phyloP scores from a whole-genome alignment of 768 basidiomycete genomes.

The Phaeotremella fagi region DNA sequence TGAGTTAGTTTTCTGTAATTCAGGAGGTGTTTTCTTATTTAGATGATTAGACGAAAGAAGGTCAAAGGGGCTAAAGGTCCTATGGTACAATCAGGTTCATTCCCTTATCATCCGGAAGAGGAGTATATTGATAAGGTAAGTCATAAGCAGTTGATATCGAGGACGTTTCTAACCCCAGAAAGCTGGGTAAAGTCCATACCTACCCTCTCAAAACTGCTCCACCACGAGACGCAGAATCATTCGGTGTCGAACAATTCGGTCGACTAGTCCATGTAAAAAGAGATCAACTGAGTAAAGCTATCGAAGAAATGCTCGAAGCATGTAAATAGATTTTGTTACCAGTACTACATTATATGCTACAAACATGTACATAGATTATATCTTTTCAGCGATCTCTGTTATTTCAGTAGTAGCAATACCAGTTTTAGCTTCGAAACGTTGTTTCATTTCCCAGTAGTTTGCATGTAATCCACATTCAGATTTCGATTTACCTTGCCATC shows the following conservation, averaged over 20 bases:
- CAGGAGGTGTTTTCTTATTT: background rate
- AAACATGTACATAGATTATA: too few relatives aligned
- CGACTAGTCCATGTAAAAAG: conserved; percentile 57
- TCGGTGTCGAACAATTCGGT: conserved; percentile 67
- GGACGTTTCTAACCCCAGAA: background rate
- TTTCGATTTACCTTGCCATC: conserved; percentile 84
- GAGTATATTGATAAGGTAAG: conserved; percentile 64
- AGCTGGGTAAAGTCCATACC: conserved; percentile 58
- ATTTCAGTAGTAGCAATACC: background rate
- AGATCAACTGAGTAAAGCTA: conserved; percentile 15
- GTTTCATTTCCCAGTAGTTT: conserved; percentile 67
- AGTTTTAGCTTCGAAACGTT: conserved; percentile 39
- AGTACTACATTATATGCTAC: too few relatives aligned
- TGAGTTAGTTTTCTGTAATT: background rate
- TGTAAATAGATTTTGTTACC: too few relatives aligned
- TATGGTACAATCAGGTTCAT: conserved; percentile 53
- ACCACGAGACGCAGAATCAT: conserved; percentile 61
- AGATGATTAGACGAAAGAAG: conserved; percentile 50
- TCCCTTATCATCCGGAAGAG: conserved; percentile 83
- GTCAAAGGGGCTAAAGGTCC: conserved; percentile 42
- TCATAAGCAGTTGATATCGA: background rate
- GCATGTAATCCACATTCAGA: conserved; percentile 94
- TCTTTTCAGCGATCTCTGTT: too few relatives aligned
- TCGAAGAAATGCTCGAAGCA: conserved; percentile 32
- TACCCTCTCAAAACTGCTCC: conserved; percentile 57